Base-by-base conservation (phyloP, 345 rosid genomes). In the Brassica cretica region DNA sequence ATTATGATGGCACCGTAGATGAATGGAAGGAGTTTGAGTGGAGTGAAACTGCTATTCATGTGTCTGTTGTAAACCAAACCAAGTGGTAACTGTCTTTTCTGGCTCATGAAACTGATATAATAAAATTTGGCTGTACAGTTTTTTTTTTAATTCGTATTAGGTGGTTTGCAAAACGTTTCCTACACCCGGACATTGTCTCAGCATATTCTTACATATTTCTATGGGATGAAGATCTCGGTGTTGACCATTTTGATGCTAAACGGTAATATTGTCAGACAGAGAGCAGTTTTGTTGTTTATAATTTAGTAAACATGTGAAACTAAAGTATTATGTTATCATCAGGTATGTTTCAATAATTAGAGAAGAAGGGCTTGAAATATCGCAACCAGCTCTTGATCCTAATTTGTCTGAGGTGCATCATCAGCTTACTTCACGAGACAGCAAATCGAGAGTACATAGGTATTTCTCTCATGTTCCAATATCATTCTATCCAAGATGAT, bases 131-230 rank as follows among this genome's bases (percentile, higher is more conserved):
- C 16, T 37, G 15, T 56, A 27, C 27, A 27, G 51, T 63, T 37
- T 56, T 25, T 64, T 63, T 12, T 18, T 3, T 39, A 15, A 24
- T 64, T 74, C 62, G 64, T 46, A 1, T 7, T 53, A 93, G 96
- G 97, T 93, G 98, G 98, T 93, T 90, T 60, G 98, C 97, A 5
- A 91, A 91, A 80, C 89, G 94, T 35, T 91, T 91, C 68, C 78
- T 91, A 72, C 87, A 84, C 76, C 87, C 87, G 15, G 84, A 84
- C 74, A 77, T 84, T 33, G 76, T 84, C 58, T 70, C 84, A 14
- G 44, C 72, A 30, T 84, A 82, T 64, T 77, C 78, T 3, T 84
- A 82, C 76, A 77, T 84, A 30, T 84, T 84, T 76, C 75, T 84
- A 2, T 84, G 87, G 85, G 85, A 84, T 79, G 87, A 82, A 74